These are phyloP conservation scores for Fusarium setosum DNA, from an alignment of 2,329 filamentous ascomycete genomes.

Conservation along the genomic window DNA sequence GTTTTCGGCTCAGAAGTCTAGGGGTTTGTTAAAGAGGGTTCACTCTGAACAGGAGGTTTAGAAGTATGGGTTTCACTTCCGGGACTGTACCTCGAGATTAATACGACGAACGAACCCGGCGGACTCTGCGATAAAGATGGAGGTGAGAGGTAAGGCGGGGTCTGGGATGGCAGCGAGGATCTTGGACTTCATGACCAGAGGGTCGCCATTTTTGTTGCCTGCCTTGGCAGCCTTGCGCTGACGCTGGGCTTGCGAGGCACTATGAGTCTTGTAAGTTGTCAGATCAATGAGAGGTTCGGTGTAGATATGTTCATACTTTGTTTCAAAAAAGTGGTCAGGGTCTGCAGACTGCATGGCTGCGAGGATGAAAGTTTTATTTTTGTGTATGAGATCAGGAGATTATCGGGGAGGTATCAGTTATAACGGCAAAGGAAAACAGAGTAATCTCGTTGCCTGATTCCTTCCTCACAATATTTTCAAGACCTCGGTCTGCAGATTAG, in stretches of 20 bases:
- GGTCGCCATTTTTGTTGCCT: constrained; percentile 83
- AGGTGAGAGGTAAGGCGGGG: constrained; percentile 66
- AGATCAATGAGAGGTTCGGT: not conserved
- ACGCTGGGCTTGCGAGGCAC: constrained; percentile 60
- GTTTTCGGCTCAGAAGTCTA: constrained; percentile 47
- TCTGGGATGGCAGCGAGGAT: constrained; percentile 80
- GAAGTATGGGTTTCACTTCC: not conserved
- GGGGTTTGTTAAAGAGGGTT: constrained; percentile 9
- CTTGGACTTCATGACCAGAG: constrained; percentile 86
- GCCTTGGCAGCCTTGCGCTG: constrained; percentile 76
- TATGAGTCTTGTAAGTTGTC: constrained; percentile 41
- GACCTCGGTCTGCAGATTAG: constrained; percentile 13
- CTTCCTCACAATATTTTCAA: not conserved
- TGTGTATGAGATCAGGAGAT: not conserved
- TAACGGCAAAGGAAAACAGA: no score
- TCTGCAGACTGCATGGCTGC: constrained; percentile 74
- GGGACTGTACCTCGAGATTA: constrained; percentile 73
- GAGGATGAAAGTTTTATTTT: not conserved
- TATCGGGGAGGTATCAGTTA: no score
- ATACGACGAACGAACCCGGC: constrained; percentile 83
- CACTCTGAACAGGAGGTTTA: no score
- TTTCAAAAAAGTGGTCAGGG: constrained; percentile 90
- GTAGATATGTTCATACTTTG: constrained; percentile 70
- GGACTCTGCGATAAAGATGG: constrained; percentile 86
- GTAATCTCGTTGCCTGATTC: no score